Evolutionary conservation across 2,329 filamentous ascomycete genomes (phyloP).

Genomic region (Lachnum nothofagi): DNA sequence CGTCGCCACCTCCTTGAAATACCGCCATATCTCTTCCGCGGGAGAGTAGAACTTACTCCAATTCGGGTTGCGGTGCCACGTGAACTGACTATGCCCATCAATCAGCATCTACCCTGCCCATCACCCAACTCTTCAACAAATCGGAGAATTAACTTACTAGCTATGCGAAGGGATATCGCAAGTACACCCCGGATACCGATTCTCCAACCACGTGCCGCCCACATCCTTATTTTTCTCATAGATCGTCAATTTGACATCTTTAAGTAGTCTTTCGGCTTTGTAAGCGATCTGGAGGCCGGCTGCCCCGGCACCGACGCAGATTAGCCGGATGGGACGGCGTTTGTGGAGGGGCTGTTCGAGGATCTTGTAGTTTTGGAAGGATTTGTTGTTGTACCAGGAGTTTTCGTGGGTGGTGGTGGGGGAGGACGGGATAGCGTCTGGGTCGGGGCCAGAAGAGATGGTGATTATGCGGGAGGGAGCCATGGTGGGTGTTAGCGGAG

Average conservation of each 20-base stretch:
- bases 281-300: conserved; percentile 45
- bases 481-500: background rate
- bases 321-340: conserved; percentile 30
- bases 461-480: background rate
- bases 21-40: conserved; percentile 29
- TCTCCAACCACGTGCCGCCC: conserved; percentile 51
- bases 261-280: conserved; percentile 37
- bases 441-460: background rate
- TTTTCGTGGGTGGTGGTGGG: background rate
- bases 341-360: background rate
- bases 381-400: background rate
- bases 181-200: conserved; percentile 50
- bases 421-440: background rate
- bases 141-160: conserved; percentile 52
- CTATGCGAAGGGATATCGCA: conserved; percentile 54
- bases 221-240: conserved; percentile 37
- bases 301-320: conserved; percentile 28
- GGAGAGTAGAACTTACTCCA: conserved; percentile 32
- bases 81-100: conserved; percentile 7
- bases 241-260: conserved; percentile 24
- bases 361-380: background rate
- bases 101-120: too few relatives aligned
- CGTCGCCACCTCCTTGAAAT: conserved; percentile 33
- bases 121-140: background rate
- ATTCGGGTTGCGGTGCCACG: conserved; percentile 18